Conservation (phyloP, 2,329 filamentous ascomycete species). For the Paecilomyces sp. region DNA sequence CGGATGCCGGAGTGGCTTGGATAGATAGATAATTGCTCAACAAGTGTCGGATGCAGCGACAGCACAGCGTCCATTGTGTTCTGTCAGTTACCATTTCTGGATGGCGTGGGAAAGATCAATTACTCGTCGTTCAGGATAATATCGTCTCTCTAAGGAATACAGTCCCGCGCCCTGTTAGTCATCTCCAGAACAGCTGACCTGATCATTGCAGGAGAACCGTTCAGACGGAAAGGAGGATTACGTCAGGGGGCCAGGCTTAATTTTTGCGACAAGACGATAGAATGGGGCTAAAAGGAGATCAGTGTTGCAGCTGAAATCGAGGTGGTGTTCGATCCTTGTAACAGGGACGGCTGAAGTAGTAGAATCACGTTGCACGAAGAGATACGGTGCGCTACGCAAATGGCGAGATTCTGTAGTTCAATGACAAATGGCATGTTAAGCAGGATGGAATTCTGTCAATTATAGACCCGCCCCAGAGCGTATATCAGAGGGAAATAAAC, state of each 20-base stretch:
- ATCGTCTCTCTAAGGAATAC: too few relatives aligned
- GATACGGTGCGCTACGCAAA: background rate
- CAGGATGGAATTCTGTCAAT: background rate
- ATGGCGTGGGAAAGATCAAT: too few relatives aligned
- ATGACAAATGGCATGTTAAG: background rate
- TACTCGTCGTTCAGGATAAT: too few relatives aligned
- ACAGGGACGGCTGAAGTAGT: background rate
- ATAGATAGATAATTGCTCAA: too few relatives aligned
- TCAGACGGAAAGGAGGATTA: background rate
- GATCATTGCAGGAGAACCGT: background rate
- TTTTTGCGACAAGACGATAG: background rate
- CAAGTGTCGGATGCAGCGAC: background rate
- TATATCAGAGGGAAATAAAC: background rate
- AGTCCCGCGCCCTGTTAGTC: background rate
- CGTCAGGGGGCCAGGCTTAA: background rate
- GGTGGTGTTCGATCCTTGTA: background rate
- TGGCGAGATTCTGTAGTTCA: background rate
- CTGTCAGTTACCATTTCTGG: background rate
- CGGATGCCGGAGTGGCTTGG: background rate
- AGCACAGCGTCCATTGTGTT: background rate
- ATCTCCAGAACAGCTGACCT: background rate
- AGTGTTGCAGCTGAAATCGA: background rate
- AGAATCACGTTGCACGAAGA: background rate
- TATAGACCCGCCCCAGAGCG: background rate
- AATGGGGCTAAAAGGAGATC: background rate